These are phyloP conservation scores for Helotiales sp. DNA, from an alignment of 2,329 filamentous ascomycete species.

Conservation along the genomic window DNA sequence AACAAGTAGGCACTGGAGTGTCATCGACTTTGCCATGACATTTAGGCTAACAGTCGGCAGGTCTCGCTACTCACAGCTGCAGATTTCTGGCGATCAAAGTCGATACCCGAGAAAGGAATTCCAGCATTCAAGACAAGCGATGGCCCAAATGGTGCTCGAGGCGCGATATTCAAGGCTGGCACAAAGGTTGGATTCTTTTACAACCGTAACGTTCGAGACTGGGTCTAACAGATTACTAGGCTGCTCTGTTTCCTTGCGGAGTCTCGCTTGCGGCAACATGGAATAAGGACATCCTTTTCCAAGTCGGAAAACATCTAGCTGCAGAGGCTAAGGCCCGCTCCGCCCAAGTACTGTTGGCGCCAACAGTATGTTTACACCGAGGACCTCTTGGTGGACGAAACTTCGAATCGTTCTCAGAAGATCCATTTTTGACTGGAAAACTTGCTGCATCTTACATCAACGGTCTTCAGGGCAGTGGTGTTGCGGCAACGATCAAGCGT, in stretches of 20 bases:
- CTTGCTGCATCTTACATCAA: conserved; percentile 74
- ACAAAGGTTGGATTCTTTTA: conserved; percentile 54
- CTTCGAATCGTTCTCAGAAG: conserved; percentile 87
- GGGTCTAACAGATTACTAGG: conserved; percentile 50
- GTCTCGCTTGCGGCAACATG: conserved; percentile 80
- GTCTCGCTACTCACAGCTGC: conserved; percentile 64
- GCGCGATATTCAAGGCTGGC: conserved; percentile 70
- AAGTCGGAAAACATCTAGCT: conserved; percentile 73
- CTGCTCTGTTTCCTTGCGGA: conserved; percentile 79
- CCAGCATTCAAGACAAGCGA: conserved; percentile 70
- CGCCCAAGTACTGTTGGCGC: conserved; percentile 74
- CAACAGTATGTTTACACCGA: conserved; percentile 81
- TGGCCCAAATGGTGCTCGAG: conserved; percentile 72
- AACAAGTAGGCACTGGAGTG: conserved; percentile 37
- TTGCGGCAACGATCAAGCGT: conserved; percentile 82
- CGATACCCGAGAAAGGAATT: conserved; percentile 66
- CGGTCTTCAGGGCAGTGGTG: conserved; percentile 73
- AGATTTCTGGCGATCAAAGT: conserved; percentile 73
- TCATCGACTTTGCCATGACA: background rate
- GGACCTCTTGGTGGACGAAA: conserved; percentile 84
- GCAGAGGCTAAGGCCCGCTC: conserved; percentile 75
- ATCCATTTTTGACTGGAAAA: conserved; percentile 77
- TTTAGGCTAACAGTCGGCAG: conserved; percentile 43
- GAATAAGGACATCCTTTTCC: conserved; percentile 71
- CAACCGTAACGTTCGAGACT: background rate